Conservation (phyloP, 2,329 filamentous ascomycete genomes). For the Davidsoniella eucalypti region DNA sequence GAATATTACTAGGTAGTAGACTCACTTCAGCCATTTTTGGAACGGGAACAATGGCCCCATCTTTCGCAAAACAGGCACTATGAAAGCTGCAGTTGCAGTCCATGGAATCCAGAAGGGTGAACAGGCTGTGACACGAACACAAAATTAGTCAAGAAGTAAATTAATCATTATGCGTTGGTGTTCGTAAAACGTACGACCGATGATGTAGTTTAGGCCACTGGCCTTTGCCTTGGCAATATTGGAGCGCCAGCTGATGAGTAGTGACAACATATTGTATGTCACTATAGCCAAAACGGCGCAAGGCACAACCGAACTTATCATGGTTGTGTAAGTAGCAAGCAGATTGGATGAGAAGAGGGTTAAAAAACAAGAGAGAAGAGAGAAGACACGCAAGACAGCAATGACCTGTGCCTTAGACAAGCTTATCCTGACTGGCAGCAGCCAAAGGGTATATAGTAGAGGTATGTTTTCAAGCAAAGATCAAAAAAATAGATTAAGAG, state of each 20-base stretch:
- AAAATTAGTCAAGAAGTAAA: conserved; percentile 10
- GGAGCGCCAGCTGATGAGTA: conserved; percentile 21
- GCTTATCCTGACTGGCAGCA: too few relatives aligned
- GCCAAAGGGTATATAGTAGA: too few relatives aligned
- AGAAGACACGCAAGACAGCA: not conserved
- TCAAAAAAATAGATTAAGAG: too few relatives aligned
- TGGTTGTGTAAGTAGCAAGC: not conserved
- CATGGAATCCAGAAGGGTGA: conserved; percentile 35
- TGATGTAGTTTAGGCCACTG: conserved; percentile 34
- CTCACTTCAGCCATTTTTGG: conserved; percentile 7
- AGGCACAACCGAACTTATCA: not conserved
- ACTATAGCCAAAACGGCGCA: conserved; percentile 21
- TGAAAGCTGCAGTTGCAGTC: conserved; percentile 28
- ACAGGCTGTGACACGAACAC: conserved; percentile 23
- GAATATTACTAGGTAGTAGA: not conserved
- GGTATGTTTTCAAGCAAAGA: too few relatives aligned
- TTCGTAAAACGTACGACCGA: conserved; percentile 30
- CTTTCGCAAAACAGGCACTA: not conserved
- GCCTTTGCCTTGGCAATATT: conserved; percentile 35
- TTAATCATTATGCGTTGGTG: not conserved
- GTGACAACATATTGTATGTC: conserved; percentile 20
- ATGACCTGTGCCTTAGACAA: too few relatives aligned
- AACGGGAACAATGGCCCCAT: conserved; percentile 9
- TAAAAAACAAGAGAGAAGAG: not conserved
- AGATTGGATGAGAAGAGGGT: not conserved